phyloP scores from a whole-genome alignment of 345 rosid genomes.

The Diplotaxis tenuifolia region DNA sequence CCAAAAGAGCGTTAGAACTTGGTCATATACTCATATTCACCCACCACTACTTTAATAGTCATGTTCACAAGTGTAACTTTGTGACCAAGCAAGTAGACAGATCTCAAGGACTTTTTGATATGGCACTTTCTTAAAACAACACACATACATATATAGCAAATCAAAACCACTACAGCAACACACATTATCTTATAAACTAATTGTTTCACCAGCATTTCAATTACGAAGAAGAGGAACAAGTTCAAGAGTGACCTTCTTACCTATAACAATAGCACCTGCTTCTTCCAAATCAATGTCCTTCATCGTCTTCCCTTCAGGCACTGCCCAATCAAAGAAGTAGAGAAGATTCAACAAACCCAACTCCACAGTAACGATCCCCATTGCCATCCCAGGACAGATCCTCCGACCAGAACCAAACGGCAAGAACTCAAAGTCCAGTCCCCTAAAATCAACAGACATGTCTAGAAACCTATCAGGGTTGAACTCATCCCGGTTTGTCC shows the following conservation, averaged over 20 bases:
- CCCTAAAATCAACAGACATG: conserved; percentile 39
- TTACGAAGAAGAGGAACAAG: conserved; percentile 29
- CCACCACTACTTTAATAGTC: too few species aligned
- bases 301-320: conserved; percentile 20
- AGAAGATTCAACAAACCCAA: conserved; percentile 21
- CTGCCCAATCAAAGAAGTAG: conserved; percentile 30
- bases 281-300: conserved; percentile 32
- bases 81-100: too few species aligned
- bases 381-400: conserved; percentile 21
- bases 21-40: too few species aligned
- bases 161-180: background rate
- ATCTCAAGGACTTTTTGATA: too few species aligned
- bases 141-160: background rate
- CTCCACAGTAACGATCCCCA: conserved; percentile 23
- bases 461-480: conserved; percentile 47
- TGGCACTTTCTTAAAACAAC: background rate
- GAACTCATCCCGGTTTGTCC: conserved; percentile 47
- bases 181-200: background rate
- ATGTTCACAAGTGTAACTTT: too few species aligned
- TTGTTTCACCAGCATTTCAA: background rate
- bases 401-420: conserved; percentile 49
- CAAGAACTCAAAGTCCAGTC: conserved; percentile 44
- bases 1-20: too few species aligned
- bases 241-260: conserved; percentile 30
- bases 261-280: background rate